Base-by-base conservation (phyloP, 148 eudicot genomes). In the Arctostaphylos glauca region DNA sequence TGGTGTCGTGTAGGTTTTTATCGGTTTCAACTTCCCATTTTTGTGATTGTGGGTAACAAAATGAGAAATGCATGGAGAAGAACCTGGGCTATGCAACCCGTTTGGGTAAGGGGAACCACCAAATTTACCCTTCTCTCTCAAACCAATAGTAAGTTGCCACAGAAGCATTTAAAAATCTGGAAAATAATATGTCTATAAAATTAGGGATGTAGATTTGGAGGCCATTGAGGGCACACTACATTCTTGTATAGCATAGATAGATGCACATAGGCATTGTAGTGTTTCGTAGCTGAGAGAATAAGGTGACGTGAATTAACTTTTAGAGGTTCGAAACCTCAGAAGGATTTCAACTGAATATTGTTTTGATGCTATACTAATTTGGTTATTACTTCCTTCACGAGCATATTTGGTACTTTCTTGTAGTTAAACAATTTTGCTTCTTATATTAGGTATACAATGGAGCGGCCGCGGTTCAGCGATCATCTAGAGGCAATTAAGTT, bases 401-500 rank as follows among this genome's bases (percentile, higher is more conserved):
- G 25, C 4, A 3, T 54, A 77, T 25, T 54, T 77, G 43, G 21
- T 66, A 23, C 9, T 62, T 62, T 25, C 8, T 23, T 18, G 5
- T 62, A 55, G 10, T 77, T 31, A 53, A 48, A 38, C 3, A 38
- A 53, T 41, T 41, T 78, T 18, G 4, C 31, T 83, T 84, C 52
- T 82, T 53, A 9, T 76, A 9, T 76, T 82, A 96, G 99, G 91
- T 96, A 96, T 82, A 96, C 99, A 12, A 90, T 93, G 95, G 99
- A 96, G 81, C 89, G 94, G 82, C 99, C 99, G 38, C 87, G 99
- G 73, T 96, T 96, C 85, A 88, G 89, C 76, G 99, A 96, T 86
- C 98, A 96, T 89, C 93, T 96, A 66, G 99, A 96, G 53, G 98
- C 97, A 76, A 93, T 96, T 90, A 96, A 96, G 87, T 96, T 96